Evolutionary conservation across 192 early-diverging fungal genomes (phyloP), one percentile per base, ranked within the genome.

Genomic region (Allomyces arbusculus): DNA sequence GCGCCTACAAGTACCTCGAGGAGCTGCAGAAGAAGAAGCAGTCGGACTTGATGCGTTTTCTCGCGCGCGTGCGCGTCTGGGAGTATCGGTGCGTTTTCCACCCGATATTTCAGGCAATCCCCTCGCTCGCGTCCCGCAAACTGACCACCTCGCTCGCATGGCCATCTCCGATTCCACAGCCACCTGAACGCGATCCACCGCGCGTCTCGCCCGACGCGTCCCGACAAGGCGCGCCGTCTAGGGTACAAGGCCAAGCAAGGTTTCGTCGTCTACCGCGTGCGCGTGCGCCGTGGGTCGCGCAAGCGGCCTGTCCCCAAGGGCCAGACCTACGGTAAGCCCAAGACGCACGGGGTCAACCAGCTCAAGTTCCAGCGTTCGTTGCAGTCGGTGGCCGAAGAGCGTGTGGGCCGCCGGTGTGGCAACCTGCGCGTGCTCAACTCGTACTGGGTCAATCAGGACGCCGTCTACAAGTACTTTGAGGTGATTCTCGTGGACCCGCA

Each of bases 221-320:
- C 94, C 68, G 92, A 97, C 79, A 96, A 96, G 87, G 95, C 95
- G 61, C 91, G 95, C 80, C 92, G 95, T 79, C 82, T 99, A 61
- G 95, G 95, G 68, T 99, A 99, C 91, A 98, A 98, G 80, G 95
- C 95, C 82, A 99, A 99, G 87, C 95, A 97, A 82, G 95, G 95
- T 73, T 99, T 87, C 77, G 92, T 99, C 69, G 86, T 99, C 82
- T 99, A 99, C 89, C 89, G 94, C 74, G 84, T 99, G 75, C 92
- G 95, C 77, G 91, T 99, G 68, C 91, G 95, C 74, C 91, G 95
- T 80, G 95, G 95, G 84, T 85, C 87, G 79, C 92, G 95, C 80
- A 99, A 99, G 84, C 80, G 94, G 76, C 90, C 88, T 66, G 91
- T 88, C 74, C 87, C 85, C 81, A 98, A 98, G 91, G 95, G 95